Conservation (phyloP, 306 rosid species). For the Trichosanthes cucumerina region DNA sequence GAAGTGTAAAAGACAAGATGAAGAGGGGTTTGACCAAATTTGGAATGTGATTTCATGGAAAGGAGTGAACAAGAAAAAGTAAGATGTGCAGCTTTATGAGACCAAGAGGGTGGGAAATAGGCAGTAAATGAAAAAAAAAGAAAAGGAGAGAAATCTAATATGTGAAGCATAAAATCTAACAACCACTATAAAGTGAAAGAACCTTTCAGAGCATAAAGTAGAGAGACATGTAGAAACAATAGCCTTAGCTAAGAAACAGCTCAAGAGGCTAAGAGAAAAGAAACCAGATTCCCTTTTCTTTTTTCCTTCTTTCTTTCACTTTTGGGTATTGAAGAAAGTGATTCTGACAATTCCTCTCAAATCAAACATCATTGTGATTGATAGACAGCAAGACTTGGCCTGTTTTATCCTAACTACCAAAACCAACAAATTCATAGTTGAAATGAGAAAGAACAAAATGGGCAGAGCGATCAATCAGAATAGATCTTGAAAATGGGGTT, state of each 20-base stretch:
- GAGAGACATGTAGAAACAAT: conserved; percentile 32
- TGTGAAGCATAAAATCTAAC: conserved; percentile 54
- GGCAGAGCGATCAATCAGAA: conserved; percentile 23
- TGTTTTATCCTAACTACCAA: background rate
- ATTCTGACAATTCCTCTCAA: conserved; percentile 24
- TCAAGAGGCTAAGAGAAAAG: conserved; percentile 37
- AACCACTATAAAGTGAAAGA: conserved; percentile 31
- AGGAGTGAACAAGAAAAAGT: conserved; percentile 63
- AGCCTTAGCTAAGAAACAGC: conserved; percentile 55
- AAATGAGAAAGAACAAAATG: conserved; percentile 36
- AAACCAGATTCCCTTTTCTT: conserved; percentile 84
- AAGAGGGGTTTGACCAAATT: conserved; percentile 63
- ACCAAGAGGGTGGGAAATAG: conserved; percentile 49
- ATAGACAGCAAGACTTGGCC: background rate
- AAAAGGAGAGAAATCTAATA: conserved; percentile 32
- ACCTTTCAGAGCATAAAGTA: conserved; percentile 94
- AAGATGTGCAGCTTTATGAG: conserved; percentile 74
- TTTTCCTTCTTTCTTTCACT: conserved; percentile 7
- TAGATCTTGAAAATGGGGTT: conserved; percentile 14
- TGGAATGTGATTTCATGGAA: conserved; percentile 62
- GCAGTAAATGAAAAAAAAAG: conserved; percentile 4
- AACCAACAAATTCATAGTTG: conserved; percentile 35
- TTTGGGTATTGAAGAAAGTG: conserved; percentile 26
- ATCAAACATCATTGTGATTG: conserved; percentile 16
- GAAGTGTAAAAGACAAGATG: conserved; percentile 43